Evolutionary conservation across 164 flowering plant genomes (phyloP), one percentile per base, ranked within the genome.

Genomic region (Protea cynaroides): DNA sequence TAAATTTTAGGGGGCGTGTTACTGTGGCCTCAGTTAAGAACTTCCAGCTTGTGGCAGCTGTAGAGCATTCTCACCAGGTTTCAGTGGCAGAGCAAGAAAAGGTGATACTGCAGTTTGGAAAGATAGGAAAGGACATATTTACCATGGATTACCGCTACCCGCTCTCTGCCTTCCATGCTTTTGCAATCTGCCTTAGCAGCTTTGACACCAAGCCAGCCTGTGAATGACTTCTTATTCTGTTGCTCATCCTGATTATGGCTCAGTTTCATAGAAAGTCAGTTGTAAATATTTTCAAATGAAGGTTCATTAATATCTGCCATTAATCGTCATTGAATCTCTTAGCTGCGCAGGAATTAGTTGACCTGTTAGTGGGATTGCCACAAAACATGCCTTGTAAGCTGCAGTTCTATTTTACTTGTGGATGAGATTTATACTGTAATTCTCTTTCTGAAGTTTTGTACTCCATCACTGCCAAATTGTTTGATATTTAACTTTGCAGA

Each of bases 1-100:
- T 91, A 29, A 91, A 91, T 71, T 91, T 91, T 76, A 83, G 82
- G 76, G 97, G 97, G 4, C 88, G 96, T 51, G 96, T 89, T 18
- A 91, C 96, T 1, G 98, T 92, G 50, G 98, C 98, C 2, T 92
- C 98, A 8, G 96, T 92, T 18, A 92, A 92, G 82, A 92, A 92
- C 64, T 92, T 92, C 72, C 98, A 89, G 84, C 85, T 89, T 21
- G 92, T 84, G 58, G 94, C 92, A 36, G 75, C 88, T 50, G 87
- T 74, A 36, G 87, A 86, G 25, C 73, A 83, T 36, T 56, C 73
- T 47, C 82, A 76, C 58, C 75, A 86, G 57, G 69, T 84, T 58
- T 69, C 90, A 5, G 63, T 56, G 12, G 76, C 75, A 22, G 96
- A 89, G 65, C 92, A 83, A 68, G 98, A 89, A 46, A 87, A 76